Base-by-base conservation (phyloP, 2,329 filamentous ascomycete genomes). In the Cytospora schulzeri region DNA sequence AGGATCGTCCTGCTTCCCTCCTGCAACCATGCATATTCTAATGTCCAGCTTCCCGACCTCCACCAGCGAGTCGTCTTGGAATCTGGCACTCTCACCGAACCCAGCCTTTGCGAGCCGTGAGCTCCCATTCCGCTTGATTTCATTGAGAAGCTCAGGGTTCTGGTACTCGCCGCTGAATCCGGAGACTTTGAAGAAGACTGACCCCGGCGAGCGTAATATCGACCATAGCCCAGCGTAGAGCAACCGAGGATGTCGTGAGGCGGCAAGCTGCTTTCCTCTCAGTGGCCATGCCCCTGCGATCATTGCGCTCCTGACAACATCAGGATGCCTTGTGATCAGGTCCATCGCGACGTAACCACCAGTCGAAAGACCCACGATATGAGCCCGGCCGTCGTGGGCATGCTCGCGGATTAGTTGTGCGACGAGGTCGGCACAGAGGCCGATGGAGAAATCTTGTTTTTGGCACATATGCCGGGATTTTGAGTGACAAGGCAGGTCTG, bases 401-500 rank as follows among this genome's bases (percentile, higher is more conserved):
- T 76, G 71, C 4, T 66, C 62, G 12, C 70, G 72, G 60, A 80
- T 77, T 59, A 80, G 69, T 2, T 68, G 60, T 12, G 77, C 75
- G 19, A 80, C 70, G 17, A 70, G 71, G 31, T 74, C 71, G 50
- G 76, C 74, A 24, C 71, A 70, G 28, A 71, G 67, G 11, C 65
- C 66, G 50, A 77, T 71, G 6, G 74, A 72, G 31, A 73, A 74
- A 8, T 76, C 75, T 15, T 68, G 62, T 54, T 57, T 64, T 6
- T 56, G 55, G 53, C 62, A 61, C 33, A 78, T 64, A 66, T 71
- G 68, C 9, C 69, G 67, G 35, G 76, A 79, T 24, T 69, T 65
- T n/a, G 76, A 78, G 68, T 80, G 78, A 11, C 73, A 72, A 4
- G 76, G 76, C 11, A 80, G 68, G 66, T 80, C 77, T 33, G 75